Conservation (phyloP, 257 asterid genomes). For the Eucommia ulmoides region DNA sequence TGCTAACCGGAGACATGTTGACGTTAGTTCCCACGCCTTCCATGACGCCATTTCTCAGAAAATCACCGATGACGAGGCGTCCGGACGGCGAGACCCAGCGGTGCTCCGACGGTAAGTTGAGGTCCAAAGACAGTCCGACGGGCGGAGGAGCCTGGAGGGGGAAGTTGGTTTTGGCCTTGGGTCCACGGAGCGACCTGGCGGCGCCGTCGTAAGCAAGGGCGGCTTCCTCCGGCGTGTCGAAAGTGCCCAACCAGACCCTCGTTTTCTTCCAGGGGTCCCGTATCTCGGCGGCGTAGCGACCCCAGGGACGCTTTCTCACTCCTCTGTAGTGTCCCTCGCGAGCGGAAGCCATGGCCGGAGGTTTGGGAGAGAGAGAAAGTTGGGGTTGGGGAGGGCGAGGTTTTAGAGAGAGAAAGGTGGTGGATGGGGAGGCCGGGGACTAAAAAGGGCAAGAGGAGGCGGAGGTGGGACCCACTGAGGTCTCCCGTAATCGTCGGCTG, state of each 20-base stretch:
- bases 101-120: conserved; percentile 64
- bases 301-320: conserved; percentile 97
- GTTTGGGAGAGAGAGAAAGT: not conserved
- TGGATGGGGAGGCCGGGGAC: not conserved
- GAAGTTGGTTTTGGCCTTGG: conserved; percentile 87
- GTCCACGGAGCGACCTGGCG: conserved; percentile 90
- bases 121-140: conserved; percentile 37
- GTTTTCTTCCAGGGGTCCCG: conserved; percentile 99
- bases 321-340: conserved; percentile 95
- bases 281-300: conserved; percentile 96
- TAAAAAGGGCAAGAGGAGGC: conserved; percentile 4
- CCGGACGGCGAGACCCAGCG: conserved; percentile 46
- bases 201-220: conserved; percentile 98
- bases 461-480: conserved; percentile 38
- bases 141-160: conserved; percentile 25
- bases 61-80: conserved; percentile 37
- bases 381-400: conserved; percentile 8
- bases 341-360: conserved; percentile 32
- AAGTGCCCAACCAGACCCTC: conserved; percentile 93
- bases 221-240: conserved; percentile 93
- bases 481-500: conserved; percentile 97
- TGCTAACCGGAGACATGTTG: not conserved
- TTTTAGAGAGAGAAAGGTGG: not conserved
- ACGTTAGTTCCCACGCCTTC: conserved; percentile 16
- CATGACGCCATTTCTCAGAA: conserved; percentile 40